Percentiles rank a stretch among this genome's conserved stretches.
Evolutionary conservation across 2,329 filamentous ascomycete genomes (phyloP).

Genomic region (Acephala macrosclerotiorum): DNA sequence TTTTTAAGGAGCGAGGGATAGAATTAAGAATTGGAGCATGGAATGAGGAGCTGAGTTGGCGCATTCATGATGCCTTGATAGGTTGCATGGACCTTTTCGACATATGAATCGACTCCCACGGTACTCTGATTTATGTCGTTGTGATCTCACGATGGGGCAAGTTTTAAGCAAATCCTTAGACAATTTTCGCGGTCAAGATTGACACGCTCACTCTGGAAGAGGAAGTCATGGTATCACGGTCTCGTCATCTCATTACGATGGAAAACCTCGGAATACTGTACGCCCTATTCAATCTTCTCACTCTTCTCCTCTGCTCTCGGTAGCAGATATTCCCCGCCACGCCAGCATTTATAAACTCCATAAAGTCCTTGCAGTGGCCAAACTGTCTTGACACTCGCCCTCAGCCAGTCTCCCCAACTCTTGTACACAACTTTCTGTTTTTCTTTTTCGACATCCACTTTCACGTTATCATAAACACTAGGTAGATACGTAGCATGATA

Average conservation of each 20-base stretch:
- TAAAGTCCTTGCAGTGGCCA: constrained; percentile 15
- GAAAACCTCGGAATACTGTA: not conserved
- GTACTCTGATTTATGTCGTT: not conserved
- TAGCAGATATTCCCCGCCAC: constrained; percentile 7
- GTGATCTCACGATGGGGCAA: not conserved
- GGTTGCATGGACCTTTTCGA: not conserved
- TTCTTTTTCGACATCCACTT: constrained; percentile 55
- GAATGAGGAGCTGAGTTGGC: not conserved
- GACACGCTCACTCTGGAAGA: not conserved
- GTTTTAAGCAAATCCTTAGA: not conserved
- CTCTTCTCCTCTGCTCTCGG: not conserved
- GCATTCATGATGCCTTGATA: not conserved
- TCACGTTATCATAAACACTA: constrained; percentile 76
- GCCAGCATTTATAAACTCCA: constrained; percentile 1
- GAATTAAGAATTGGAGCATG: not conserved
- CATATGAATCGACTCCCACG: not conserved
- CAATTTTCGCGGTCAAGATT: not conserved
- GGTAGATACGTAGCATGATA: constrained; percentile 70
- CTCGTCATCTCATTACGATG: not conserved
- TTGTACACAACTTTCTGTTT: constrained; percentile 34
- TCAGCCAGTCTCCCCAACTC: constrained; percentile 44
- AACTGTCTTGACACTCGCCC: not conserved
- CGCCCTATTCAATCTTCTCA: not conserved
- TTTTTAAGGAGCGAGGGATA: not conserved
- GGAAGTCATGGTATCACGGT: not conserved